Percentiles rank a stretch among this genome's conserved stretches.
Evolutionary conservation across 2,329 filamentous ascomycete genomes (phyloP).

Genomic region (Monosporascus sp.): DNA sequence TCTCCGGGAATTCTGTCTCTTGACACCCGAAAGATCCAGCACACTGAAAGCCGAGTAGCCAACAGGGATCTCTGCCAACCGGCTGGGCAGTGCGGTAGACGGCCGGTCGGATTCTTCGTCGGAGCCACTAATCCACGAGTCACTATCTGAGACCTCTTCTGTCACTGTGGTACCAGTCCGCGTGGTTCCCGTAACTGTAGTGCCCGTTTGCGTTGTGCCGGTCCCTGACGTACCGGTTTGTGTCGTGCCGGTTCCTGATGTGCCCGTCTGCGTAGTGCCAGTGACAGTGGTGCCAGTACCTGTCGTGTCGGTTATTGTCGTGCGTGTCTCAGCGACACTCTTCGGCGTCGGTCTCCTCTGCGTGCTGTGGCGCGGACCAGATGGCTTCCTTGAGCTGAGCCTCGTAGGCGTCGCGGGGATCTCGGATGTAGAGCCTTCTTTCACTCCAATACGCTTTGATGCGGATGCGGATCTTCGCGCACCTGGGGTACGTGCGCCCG

Average conservation of each 20-base stretch:
- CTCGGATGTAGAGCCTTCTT: constrained; percentile 32
- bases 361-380: constrained; percentile 16
- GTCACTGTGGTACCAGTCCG: constrained; percentile 23
- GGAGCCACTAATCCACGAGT: constrained; percentile 29
- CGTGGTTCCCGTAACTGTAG: constrained; percentile 15
- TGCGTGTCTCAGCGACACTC: constrained; percentile 1
- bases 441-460: constrained; percentile 25
- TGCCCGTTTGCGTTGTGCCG: constrained; percentile 12
- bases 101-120: constrained; percentile 28
- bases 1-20: constrained; percentile 34
- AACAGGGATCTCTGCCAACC: constrained; percentile 56
- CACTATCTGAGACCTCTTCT: constrained; percentile 26
- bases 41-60: constrained; percentile 64
- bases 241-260: background rate
- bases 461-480: constrained; percentile 15
- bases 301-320: constrained; percentile 1
- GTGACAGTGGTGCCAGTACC: constrained; percentile 1
- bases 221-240: background rate
- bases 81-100: constrained; percentile 41
- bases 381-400: constrained; percentile 19
- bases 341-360: constrained; percentile 2
- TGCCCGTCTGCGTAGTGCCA: constrained; percentile 14
- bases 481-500: constrained; percentile 13
- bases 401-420: constrained; percentile 30
- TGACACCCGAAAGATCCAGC: constrained; percentile 49